These are phyloP conservation scores for Laetiporus sulphureus DNA, from an alignment of 1,284 basidiomycete genomes.

Conservation along the genomic window DNA sequence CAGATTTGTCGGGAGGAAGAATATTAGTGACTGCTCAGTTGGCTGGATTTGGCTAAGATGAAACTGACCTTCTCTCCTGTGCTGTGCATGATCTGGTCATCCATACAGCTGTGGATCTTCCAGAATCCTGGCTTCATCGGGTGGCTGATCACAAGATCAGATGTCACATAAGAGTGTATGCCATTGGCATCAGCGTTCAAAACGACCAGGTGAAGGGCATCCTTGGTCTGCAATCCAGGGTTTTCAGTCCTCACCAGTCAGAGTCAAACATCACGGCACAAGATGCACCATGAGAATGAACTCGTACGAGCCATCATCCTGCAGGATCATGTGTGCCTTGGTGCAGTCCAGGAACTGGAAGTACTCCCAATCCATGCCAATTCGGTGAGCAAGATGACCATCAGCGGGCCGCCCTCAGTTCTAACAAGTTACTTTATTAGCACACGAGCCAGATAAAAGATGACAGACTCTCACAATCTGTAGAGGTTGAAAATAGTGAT, in stretches of 20 bases:
- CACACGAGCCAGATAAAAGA: too few relatives aligned
- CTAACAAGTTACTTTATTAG: not conserved
- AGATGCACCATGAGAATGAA: too few relatives aligned
- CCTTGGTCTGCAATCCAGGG: not conserved
- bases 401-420: slow-evolving; percentile 4
- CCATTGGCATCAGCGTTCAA: slow-evolving; percentile 26
- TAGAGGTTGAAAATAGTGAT: slow-evolving; percentile 12
- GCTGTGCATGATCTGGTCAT: slow-evolving; percentile 45
- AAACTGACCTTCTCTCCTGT: slow-evolving; percentile 28
- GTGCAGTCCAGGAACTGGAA: slow-evolving; percentile 7
- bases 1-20: slow-evolving; percentile 17
- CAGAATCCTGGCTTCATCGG: slow-evolving; percentile 36
- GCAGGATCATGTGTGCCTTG: slow-evolving; percentile 5
- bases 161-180: slow-evolving; percentile 28
- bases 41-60: not conserved
- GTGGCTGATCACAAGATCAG: slow-evolving; percentile 39
- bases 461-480: slow-evolving; percentile 8
- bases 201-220: slow-evolving; percentile 14
- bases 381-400: slow-evolving; percentile 1
- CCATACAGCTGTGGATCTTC: slow-evolving; percentile 38
- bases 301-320: slow-evolving; percentile 9
- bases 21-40: not conserved
- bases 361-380: slow-evolving; percentile 13
- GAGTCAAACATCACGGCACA: too few relatives aligned
- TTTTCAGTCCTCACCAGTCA: too few relatives aligned